Evolutionary conservation across 2,329 filamentous ascomycete genomes (phyloP), one percentile per base, ranked within the genome.

Genomic region (Emydomyces testavorans): DNA sequence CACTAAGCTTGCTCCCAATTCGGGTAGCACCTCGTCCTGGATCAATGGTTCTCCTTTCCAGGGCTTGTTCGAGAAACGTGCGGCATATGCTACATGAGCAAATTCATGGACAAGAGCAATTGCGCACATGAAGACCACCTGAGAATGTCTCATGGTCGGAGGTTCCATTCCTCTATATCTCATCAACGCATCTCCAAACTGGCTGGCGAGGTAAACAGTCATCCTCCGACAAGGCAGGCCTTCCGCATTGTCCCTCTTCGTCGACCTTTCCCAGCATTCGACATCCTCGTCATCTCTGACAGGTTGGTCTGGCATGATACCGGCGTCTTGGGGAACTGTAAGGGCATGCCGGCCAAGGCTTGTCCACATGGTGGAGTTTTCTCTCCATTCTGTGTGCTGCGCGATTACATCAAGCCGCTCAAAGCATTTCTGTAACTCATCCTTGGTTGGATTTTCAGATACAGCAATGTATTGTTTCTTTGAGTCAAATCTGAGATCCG

Each of bases 61-160:
- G 4, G 49, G 31, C 10, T 31, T 31, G 35, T 48, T n/a, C 24
- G 38, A 42, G n/a, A 51, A 42, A 16, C 31, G 3, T 36, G 49
- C 23, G 2, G 43, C 29, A 21, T 39, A 44, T 16, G 34, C 36
- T 8, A 48, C 28, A 34, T 51, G 49, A n/a, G 35, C 49, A 35
- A 51, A 35, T 23, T 51, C 44, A 26, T 51, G 49, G 18, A 48
- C 44, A 23, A 51, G 21, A 1, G 49, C 45, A 23, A 51, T 26
- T 15, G 45, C 49, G 26, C 49, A 51, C 44, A 48, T 51, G 32
- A 51, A 51, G 34, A 39, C 49, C 13, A 39, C 37, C 29, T 51
- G 49, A n/a, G 39, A 44, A 34, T 51, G 44, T 32, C 35, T 46
- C 40, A 48, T 46, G 23, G 16, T 48, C 6, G 31, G 28, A 26